Evolutionary conservation across 352 stramenopile species (phyloP).

Genomic region (Phytophthora pinifolia): DNA sequence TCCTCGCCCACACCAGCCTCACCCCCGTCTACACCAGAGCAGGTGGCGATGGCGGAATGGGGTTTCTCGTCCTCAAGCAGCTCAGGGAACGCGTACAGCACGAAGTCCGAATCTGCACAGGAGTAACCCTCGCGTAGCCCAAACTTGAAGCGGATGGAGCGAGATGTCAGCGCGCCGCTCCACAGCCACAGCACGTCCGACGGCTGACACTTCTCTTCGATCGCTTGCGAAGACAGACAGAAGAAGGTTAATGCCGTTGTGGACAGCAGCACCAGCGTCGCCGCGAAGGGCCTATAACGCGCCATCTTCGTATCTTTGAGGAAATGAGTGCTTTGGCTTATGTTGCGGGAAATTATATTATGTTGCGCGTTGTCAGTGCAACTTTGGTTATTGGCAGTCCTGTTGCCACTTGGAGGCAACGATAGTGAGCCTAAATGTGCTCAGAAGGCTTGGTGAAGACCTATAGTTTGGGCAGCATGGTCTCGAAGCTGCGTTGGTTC

Average conservation of each 20-base stretch:
- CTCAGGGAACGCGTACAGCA: constrained; percentile 59
- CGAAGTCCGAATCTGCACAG: constrained; percentile 50
- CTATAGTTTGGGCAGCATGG: background rate
- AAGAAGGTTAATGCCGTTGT: background rate
- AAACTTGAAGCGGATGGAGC: constrained; percentile 72
- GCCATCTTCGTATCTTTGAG: constrained; percentile 14
- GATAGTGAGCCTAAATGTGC: background rate
- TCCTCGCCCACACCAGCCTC: constrained; percentile 28
- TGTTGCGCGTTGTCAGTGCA: background rate
- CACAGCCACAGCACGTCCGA: constrained; percentile 71
- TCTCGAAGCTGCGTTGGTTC: constrained; percentile 1
- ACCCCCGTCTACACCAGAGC: constrained; percentile 31
- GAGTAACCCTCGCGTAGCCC: constrained; percentile 54
- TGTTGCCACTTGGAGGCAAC: constrained; percentile 2
- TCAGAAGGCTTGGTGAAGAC: background rate
- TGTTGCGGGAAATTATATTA: no score
- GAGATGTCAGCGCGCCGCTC: constrained; percentile 65
- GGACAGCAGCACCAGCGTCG: constrained; percentile 17
- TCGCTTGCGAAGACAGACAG: background rate
- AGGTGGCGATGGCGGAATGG: constrained; percentile 47
- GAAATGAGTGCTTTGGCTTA: background rate
- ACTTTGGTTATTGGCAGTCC: background rate
- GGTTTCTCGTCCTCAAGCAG: constrained; percentile 42
- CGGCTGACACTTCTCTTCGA: constrained; percentile 27
- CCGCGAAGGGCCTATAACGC: constrained; percentile 2